A percentile compares a stretch with the other conserved stretches of the same genome.
Conservation (phyloP, 2,329 filamentous ascomycete genomes). For the Stylonectria norvegica region DNA sequence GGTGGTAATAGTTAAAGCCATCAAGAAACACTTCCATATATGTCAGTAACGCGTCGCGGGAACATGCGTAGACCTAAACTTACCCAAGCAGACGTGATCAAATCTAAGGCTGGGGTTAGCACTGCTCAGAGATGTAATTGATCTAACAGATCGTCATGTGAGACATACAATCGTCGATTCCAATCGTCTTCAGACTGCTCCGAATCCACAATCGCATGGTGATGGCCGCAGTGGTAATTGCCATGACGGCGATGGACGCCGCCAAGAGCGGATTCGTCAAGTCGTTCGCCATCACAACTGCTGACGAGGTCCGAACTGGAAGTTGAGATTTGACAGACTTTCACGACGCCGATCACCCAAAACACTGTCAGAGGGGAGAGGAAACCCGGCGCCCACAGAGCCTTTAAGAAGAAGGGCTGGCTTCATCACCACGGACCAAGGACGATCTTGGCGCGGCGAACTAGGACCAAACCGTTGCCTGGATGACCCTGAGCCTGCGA, state of each 20-base stretch:
- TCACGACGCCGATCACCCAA: background rate
- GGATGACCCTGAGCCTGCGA: background rate
- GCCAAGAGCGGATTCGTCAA: slow-evolving; percentile 11
- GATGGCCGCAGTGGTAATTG: slow-evolving; percentile 12
- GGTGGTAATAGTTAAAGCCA: background rate
- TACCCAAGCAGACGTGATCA: slow-evolving; percentile 14
- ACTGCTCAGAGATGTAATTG: background rate
- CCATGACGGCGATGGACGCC: slow-evolving; percentile 11
- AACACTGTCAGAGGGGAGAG: background rate
- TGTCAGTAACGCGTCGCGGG: slow-evolving; percentile 2
- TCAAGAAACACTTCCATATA: slow-evolving; percentile 7
- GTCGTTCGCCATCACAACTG: slow-evolving; percentile 10
- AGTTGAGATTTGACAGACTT: background rate
- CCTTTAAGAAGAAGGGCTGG: slow-evolving; percentile 6
- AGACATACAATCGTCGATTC: slow-evolving; percentile 14
- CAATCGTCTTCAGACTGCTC: slow-evolving; percentile 11
- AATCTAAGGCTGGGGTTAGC: slow-evolving; percentile 7
- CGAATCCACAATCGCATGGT: slow-evolving; percentile 13
- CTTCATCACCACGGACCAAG: background rate
- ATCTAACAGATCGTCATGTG: too few relatives aligned
- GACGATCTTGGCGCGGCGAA: slow-evolving; percentile 5
- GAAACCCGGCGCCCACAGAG: background rate
- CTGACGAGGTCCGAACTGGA: background rate
- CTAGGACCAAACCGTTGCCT: background rate
- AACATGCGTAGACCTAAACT: background rate